Conservation (phyloP, 2,329 filamentous ascomycete species). For the Nemania sp. region DNA sequence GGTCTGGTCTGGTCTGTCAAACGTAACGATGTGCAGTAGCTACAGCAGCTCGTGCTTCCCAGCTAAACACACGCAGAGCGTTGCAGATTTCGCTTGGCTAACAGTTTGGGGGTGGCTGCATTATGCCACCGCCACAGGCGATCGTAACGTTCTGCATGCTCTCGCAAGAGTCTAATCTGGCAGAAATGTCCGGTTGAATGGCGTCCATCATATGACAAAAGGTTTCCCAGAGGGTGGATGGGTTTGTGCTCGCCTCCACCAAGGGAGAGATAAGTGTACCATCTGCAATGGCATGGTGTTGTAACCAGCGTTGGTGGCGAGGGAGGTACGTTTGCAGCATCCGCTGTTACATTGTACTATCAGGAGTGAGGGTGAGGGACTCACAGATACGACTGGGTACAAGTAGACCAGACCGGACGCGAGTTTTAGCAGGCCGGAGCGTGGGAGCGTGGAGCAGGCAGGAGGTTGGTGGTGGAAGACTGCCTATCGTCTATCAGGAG, state of each 20-base stretch:
- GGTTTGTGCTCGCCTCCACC: conserved; percentile 30
- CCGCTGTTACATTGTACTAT: conserved; percentile 31
- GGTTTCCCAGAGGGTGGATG: conserved; percentile 36
- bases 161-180: conserved; percentile 38
- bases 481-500: conserved; percentile 12
- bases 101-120: conserved; percentile 35
- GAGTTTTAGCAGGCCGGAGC: conserved; percentile 8
- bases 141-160: conserved; percentile 39
- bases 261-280: conserved; percentile 27
- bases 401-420: conserved; percentile 3
- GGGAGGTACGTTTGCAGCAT: conserved; percentile 23
- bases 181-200: conserved; percentile 49
- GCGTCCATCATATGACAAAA: conserved; percentile 48
- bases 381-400: not conserved
- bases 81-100: conserved; percentile 32
- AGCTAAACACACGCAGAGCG: conserved; percentile 30
- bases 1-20: conserved; percentile 30
- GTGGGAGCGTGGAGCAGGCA: conserved; percentile 21
- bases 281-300: conserved; percentile 26
- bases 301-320: conserved; percentile 32
- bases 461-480: conserved; percentile 3
- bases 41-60: conserved; percentile 31
- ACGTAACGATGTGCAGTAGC: conserved; percentile 30
- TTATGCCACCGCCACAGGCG: conserved; percentile 33
- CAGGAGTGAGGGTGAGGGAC: conserved; percentile 1